These are phyloP conservation scores for Nyctanthes arbortristis DNA, from an alignment of 257 asterid genomes.

Conservation along the genomic window DNA sequence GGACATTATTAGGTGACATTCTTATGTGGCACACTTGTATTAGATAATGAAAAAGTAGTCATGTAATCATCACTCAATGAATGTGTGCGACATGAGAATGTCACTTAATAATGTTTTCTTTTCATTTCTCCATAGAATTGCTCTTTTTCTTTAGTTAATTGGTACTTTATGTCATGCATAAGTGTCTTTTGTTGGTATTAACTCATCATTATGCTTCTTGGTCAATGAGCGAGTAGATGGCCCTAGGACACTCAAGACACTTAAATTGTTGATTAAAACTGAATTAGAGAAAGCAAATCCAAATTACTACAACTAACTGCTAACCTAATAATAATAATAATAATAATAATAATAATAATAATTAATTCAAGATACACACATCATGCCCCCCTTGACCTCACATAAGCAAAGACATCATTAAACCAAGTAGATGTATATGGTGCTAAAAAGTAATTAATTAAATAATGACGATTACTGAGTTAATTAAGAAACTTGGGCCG, in stretches of 20 bases:
- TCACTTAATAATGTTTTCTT: too few species aligned
- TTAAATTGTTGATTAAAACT: conserved; percentile 16
- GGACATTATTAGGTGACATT: too few species aligned
- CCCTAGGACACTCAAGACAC: conserved; percentile 20
- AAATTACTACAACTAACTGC: conserved; percentile 2
- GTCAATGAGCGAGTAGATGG: conserved; percentile 17
- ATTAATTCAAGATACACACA: conserved; percentile 3
- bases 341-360: too few species aligned
- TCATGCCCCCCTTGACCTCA: background rate
- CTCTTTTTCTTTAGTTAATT: too few species aligned
- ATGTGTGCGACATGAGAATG: too few species aligned
- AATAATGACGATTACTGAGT: background rate
- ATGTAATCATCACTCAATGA: too few species aligned
- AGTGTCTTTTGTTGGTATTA: conserved; percentile 22
- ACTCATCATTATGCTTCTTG: conserved; percentile 12
- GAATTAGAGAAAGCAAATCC: background rate
- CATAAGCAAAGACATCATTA: conserved; percentile 41
- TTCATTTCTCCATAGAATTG: too few species aligned
- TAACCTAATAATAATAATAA: too few species aligned
- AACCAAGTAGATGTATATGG: too few species aligned
- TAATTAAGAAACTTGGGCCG: background rate
- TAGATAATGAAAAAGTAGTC: too few species aligned
- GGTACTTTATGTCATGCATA: background rate
- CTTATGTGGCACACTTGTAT: too few species aligned
- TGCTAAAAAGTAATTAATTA: background rate